phyloP scores from a whole-genome alignment of 441 rosid species.

The Erodium trifolium region DNA sequence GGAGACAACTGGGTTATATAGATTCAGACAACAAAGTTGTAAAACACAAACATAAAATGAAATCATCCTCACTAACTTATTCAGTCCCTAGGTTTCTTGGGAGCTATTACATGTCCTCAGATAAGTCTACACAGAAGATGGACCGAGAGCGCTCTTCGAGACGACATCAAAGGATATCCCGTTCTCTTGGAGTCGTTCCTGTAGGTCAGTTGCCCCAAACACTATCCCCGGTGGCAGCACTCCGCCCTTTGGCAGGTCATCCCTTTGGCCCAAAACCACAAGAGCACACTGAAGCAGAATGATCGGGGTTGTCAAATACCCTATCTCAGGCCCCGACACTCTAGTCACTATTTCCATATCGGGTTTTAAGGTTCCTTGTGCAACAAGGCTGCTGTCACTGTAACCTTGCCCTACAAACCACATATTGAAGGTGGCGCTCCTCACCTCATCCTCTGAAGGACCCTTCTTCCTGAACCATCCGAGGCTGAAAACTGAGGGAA shows the following conservation, averaged over 20 bases:
- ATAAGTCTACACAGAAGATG: background rate
- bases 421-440: slow-evolving; percentile 74
- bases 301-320: slow-evolving; percentile 71
- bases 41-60: background rate
- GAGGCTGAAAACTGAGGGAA: slow-evolving; percentile 75
- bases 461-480: slow-evolving; percentile 79
- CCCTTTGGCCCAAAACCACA: slow-evolving; percentile 46
- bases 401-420: slow-evolving; percentile 78
- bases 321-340: slow-evolving; percentile 77
- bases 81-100: background rate
- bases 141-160: slow-evolving; percentile 35
- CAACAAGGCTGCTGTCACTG: slow-evolving; percentile 37
- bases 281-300: slow-evolving; percentile 61
- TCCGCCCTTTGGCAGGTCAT: slow-evolving; percentile 64
- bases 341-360: slow-evolving; percentile 60
- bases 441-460: slow-evolving; percentile 74
- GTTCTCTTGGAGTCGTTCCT: slow-evolving; percentile 54
- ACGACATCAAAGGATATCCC: slow-evolving; percentile 71
- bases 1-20: too few relatives aligned
- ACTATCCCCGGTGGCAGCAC: slow-evolving; percentile 70
- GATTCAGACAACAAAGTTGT: background rate
- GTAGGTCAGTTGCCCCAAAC: slow-evolving; percentile 76
- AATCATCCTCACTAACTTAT: too few relatives aligned
- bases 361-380: slow-evolving; percentile 18
- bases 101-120: background rate